Conservation (phyloP, 768 basidiomycete species). For the Amyloporia xantha region DNA sequence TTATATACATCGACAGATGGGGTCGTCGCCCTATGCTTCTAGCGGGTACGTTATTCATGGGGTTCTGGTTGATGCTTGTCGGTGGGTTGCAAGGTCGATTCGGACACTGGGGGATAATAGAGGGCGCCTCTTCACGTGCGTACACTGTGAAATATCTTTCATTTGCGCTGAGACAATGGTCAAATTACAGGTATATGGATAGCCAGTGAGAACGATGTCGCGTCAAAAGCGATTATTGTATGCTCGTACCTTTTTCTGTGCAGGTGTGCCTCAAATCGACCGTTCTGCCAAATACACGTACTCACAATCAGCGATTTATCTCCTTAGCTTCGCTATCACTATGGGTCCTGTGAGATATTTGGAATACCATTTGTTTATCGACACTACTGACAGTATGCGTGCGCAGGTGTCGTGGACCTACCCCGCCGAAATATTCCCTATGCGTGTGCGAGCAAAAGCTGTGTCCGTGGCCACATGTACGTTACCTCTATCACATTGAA, state of each 20-base stretch:
- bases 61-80: constrained; percentile 71
- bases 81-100: constrained; percentile 67
- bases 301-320: neutral
- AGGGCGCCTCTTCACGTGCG: constrained; percentile 14
- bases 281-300: no score
- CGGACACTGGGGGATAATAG: constrained; percentile 53
- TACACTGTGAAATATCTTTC: neutral
- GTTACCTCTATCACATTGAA: neutral
- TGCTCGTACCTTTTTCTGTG: constrained; percentile 75
- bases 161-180: neutral
- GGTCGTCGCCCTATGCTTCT: constrained; percentile 74
- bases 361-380: neutral
- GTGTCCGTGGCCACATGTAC: constrained; percentile 36
- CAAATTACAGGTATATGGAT: constrained; percentile 42
- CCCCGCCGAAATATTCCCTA: constrained; percentile 63
- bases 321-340: constrained; percentile 54
- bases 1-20: constrained; percentile 69
- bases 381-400: neutral
- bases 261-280: constrained; percentile 20
- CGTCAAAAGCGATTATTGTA: constrained; percentile 68
- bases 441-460: constrained; percentile 61
- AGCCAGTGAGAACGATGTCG: constrained; percentile 44
- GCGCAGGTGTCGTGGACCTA: constrained; percentile 38
- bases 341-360: constrained; percentile 56
- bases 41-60: constrained; percentile 59